These are phyloP conservation scores for Umbellularia californica DNA, from an alignment of 164 flowering plant genomes.

Conservation along the genomic window DNA sequence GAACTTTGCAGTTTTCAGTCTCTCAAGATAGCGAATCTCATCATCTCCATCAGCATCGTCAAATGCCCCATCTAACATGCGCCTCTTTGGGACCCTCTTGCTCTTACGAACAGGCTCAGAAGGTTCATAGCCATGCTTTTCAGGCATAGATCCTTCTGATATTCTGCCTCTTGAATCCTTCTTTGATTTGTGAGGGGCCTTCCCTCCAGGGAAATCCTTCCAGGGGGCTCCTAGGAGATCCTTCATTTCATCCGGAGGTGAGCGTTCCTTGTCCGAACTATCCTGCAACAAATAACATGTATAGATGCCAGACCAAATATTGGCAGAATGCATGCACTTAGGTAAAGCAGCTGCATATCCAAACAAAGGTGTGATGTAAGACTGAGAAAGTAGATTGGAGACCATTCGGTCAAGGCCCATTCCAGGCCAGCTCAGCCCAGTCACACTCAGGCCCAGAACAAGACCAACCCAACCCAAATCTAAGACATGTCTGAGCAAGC, in stretches of 20 bases:
- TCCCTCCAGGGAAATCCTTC: slow-evolving; percentile 63
- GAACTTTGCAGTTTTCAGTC: not conserved
- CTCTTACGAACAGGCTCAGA: slow-evolving; percentile 18
- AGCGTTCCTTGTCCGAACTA: slow-evolving; percentile 31
- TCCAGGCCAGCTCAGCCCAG: too few relatives aligned
- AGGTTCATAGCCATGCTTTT: slow-evolving; percentile 2
- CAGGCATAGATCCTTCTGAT: not conserved
- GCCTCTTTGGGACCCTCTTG: slow-evolving; percentile 19
- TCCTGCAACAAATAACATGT: slow-evolving; percentile 32
- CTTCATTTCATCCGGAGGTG: slow-evolving; percentile 34
- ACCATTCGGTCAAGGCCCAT: not conserved
- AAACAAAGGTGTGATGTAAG: not conserved
- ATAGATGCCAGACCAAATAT: not conserved
- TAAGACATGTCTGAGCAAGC: too few relatives aligned
- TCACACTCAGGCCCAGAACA: too few relatives aligned
- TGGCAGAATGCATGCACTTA: not conserved
- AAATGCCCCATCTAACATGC: slow-evolving; percentile 13
- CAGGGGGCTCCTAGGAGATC: slow-evolving; percentile 70
- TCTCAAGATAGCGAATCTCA: slow-evolving; percentile 8
- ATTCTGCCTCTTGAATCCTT: slow-evolving; percentile 1
- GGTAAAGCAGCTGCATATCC: not conserved
- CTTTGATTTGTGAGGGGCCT: slow-evolving; percentile 23
- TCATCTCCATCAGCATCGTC: slow-evolving; percentile 7
- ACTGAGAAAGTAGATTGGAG: not conserved
- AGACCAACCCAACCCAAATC: not conserved